A percentile compares a stretch with the other conserved stretches of the same genome.
phyloP scores from a whole-genome alignment of 257 asterid genomes.

The Anisodus tanguticus region DNA sequence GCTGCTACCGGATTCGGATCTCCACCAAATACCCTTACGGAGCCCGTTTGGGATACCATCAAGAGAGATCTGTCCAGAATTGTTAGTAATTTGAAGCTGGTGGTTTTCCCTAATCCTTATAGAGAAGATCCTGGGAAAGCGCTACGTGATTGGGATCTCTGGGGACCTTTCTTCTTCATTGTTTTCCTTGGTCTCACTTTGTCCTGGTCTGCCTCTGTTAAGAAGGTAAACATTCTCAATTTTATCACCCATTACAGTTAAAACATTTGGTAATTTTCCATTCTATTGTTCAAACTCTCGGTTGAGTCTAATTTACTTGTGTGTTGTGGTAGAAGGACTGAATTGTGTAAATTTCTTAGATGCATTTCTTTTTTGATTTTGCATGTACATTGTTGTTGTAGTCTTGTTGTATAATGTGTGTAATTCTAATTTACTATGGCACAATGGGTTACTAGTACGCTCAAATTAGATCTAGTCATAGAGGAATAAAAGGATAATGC shows the following conservation, averaged over 20 bases:
- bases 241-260: background rate
- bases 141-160: conserved; percentile 93
- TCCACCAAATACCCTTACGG: conserved; percentile 74
- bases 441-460: background rate
- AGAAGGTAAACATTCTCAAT: conserved; percentile 63
- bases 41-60: conserved; percentile 93
- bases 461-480: background rate
- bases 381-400: background rate
- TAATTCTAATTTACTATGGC: background rate
- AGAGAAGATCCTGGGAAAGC: conserved; percentile 99
- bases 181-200: conserved; percentile 92
- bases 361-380: background rate
- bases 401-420: background rate
- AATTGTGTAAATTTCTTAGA: background rate
- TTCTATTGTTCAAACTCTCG: background rate
- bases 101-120: conserved; percentile 88
- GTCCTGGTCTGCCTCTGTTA: conserved; percentile 96
- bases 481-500: background rate
- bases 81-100: conserved; percentile 87
- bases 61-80: conserved; percentile 91
- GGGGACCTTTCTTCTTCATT: conserved; percentile 97
- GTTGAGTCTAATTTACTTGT: background rate
- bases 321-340: background rate
- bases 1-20: conserved; percentile 68
- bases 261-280: background rate